Evolutionary conservation across 441 rosid genomes (phyloP), one percentile per base, ranked within the genome.

Genomic region (Gossypium schwendimanii): DNA sequence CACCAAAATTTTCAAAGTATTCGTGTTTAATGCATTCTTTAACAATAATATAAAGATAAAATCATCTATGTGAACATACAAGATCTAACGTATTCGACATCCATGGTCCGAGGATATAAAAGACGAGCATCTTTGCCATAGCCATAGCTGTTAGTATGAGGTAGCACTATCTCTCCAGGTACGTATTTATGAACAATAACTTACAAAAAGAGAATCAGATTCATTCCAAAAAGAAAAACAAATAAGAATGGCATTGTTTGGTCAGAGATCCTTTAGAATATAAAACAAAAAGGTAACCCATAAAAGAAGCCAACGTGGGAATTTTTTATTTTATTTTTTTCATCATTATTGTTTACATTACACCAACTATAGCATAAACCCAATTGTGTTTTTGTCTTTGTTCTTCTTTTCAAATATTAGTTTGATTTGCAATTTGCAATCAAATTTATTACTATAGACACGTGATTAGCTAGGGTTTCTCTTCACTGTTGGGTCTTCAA

Each of bases 151-250:
- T 33, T 33, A 33, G 8, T 33, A 33, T 33, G 39, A 33, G 8
- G 39, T 33, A 33, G 39, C 39, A 33, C 39, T 33, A 33, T 75
- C 68, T 77, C 80, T 79, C 78, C 73, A 81, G 77, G 69, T 20
- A 65, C 63, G 74, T 47, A 47, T 14, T 47, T 47, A 14, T 47
- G 52, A 47, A 47, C 52, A 47, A 14, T 53, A 31, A 31, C 36
- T 31, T 4, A 0, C 36, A 31, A 31, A 31, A 31, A 31, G 36
- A 31, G 36, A 31, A 31, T 31, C 36, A 31, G 36, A 31, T 31
- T 31, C 36, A 31, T 31, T 5, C 36, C 36, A 31, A 31, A 31
- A 31, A 4, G 36, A 31, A 31, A 4, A 31, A 31, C 36, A 31
- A 31, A 31, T 31, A 54, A 18, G 9, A 18, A 67, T 49, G 41